Evolutionary conservation across 2,329 filamentous ascomycete genomes (phyloP), one percentile per base, ranked within the genome.

Genomic region (Penicillium sclerotiorum): DNA sequence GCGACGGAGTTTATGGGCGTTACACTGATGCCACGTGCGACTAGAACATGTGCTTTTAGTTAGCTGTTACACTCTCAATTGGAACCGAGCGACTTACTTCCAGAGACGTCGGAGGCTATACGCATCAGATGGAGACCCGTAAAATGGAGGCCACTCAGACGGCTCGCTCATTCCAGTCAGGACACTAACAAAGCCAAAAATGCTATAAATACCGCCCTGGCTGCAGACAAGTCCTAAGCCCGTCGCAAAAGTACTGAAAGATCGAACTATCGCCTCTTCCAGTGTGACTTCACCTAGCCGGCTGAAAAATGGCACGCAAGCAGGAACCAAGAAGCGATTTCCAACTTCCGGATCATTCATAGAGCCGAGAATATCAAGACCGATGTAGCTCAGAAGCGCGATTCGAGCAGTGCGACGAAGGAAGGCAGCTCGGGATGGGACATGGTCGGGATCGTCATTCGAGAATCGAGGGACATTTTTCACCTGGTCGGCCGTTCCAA

Each of bases 31-130:
- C 37, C 37, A 40, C 9, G 22, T 27, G 23, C 37, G 37, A 28
- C 37, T 28, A 40, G 8, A 9, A 9, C 2, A 40, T 18, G 15
- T 28, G n/a, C n/a, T n/a, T n/a, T n/a, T 12, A 40, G 23, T 18
- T 18, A 3, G 3, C 2, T 28, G n/a, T 12, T n/a, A 27, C 3
- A 27, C 27, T 18, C n/a, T 12, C n/a, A 11, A 17, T 18, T 28
- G 2, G 6, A 40, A 15, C 4, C 22, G 13, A 8, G 9, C 13
- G 6, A 40, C 22, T 28, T 17, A 40, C 37, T 27, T 40, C 37
- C 37, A 40, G 3, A 40, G 37, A 40, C 37, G 37, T 28, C 37
- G 21, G 8, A 40, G 37, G 22, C 37, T 40, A 40, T 40, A 40
- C 21, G 37, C 37, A 40, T 40, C 37, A 2, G 37, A 40, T 40